Base-by-base conservation (phyloP, 2,329 filamentous ascomycete species). In the Thelonectria blattea region DNA sequence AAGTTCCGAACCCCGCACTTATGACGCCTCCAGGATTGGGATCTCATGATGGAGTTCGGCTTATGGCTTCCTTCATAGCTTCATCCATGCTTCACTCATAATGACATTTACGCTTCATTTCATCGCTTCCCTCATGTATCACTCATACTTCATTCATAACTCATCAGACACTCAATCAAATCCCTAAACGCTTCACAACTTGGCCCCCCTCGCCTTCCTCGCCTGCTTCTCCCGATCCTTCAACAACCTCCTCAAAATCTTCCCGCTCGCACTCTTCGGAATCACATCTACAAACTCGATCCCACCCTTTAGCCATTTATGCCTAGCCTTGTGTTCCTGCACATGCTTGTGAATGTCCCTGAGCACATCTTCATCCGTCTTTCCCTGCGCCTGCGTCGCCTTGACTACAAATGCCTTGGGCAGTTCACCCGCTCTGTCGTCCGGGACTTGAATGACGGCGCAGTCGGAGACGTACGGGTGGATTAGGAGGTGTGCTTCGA, bases 191-290 rank as follows among this genome's bases (percentile, higher is more conserved):
- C 27, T 30, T 50, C 22, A 60, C 20, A 60, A 22, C 47, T 49
- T 60, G 4, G 52, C 48, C 5, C 48, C 46, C 5, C 24, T 48
- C 8, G 41, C 34, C 24, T 62, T 45, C 20, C 47, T 52, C 18
- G 58, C 49, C 41, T 48, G 18, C 48, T 47, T 61, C 75, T 94
- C 91, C 71, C 85, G 84, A 71, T 94, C 91, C 39, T 90, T 82
- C 67, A 95, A 76, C 47, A 91, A 68, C 22, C 88, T 79, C 46
- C 88, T 80, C 71, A 92, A 74, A 56, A 92, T 90, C 83, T 92
- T 91, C 12, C 89, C 89, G 67, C 85, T 88, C 0, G 88, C 83
- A 71, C 85, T 90, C 80, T 91, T 91, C 5, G 89, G 89, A 30
- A 92, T 85, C 52, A 79, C 80, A 47, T 88, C 84, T 7, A 88